Base-by-base conservation (phyloP, 805 yeast species). In the Candida pseudoglaebosa region DNA sequence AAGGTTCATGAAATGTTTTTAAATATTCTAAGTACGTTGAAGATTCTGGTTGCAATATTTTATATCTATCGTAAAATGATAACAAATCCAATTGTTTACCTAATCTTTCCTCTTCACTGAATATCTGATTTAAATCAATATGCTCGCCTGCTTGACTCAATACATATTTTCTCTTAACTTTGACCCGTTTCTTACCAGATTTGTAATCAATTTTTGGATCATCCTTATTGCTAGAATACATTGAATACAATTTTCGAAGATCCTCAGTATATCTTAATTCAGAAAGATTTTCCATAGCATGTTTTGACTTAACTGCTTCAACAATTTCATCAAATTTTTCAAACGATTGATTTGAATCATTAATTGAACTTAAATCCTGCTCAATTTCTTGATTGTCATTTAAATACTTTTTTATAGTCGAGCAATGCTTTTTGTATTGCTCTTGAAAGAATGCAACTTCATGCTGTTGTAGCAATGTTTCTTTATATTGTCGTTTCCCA, bases 1-100 rank as follows among this genome's bases (percentile, higher is more conserved):
- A 5, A 46, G 65, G 40, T 77, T 64, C 56, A 32, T 71, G 67
- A 45, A 81, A 68, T 3, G 53, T 47, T 17, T 57, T 62, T 21
- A 85, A 51, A 51, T 75, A 86, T 43, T 74, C 73, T 7, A 69
- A 50, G 46, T 83, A 81, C 8, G 70, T 33, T 5, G 36, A 20
- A 17, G 15, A 33, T 12, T 33, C 20, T 22, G 36, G 21, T n/a
- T 33, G 22, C 14, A 33, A 60, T 38, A 75, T 70, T 28, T 80
- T 54, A 77, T 82, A 84, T 21, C 49, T 47, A 21, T 73, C 75
- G 57, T 80, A 82, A 34, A 70, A 63, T 4, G 53, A 53, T 3
- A 66, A 53, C 38, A 87, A 61, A 44, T 87, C 91, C 14, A 89
- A 46, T 45, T 57, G 77, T 44, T 71, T 73, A 0, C 96, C 96